Conservation (phyloP, 768 basidiomycete genomes). For the Serendipita sp. region DNA sequence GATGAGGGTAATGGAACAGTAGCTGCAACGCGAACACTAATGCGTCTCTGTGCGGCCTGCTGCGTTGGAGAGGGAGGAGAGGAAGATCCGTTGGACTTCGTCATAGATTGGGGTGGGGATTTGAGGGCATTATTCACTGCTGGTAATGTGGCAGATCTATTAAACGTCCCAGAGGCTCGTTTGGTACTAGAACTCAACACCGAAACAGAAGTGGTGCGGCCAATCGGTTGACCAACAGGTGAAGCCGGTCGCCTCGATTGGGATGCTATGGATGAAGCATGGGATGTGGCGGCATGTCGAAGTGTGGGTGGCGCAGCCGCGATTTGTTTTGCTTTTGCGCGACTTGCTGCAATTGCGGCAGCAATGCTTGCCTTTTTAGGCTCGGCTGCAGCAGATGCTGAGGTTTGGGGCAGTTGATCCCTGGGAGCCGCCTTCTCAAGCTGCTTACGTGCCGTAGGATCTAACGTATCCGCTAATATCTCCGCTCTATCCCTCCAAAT, state of each 20-base stretch:
- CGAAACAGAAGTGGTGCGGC: constrained; percentile 18
- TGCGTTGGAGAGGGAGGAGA: constrained; percentile 1
- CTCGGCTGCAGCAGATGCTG: constrained; percentile 30
- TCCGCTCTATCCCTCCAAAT: constrained; percentile 62
- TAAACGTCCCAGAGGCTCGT: constrained; percentile 22
- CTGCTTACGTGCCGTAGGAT: constrained; percentile 55
- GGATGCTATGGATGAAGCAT: constrained; percentile 25
- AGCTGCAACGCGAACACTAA: neutral
- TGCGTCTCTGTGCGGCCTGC: neutral
- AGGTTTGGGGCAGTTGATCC: constrained; percentile 29
- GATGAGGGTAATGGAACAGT: constrained; percentile 8
- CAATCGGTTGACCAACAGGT: constrained; percentile 15
- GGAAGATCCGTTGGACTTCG: neutral
- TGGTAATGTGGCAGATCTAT: constrained; percentile 21
- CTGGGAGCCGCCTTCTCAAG: constrained; percentile 73
- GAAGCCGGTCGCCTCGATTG: neutral
- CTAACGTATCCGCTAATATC: constrained; percentile 48
- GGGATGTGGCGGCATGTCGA: constrained; percentile 66
- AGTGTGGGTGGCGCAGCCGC: constrained; percentile 66
- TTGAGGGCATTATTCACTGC: neutral
- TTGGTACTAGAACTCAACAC: constrained; percentile 30
- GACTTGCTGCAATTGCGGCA: constrained; percentile 77
- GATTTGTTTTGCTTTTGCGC: constrained; percentile 73
- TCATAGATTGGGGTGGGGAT: neutral
- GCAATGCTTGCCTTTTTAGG: constrained; percentile 69